Conservation (phyloP, 805 yeast species). For the Ogataea wickerhamii region DNA sequence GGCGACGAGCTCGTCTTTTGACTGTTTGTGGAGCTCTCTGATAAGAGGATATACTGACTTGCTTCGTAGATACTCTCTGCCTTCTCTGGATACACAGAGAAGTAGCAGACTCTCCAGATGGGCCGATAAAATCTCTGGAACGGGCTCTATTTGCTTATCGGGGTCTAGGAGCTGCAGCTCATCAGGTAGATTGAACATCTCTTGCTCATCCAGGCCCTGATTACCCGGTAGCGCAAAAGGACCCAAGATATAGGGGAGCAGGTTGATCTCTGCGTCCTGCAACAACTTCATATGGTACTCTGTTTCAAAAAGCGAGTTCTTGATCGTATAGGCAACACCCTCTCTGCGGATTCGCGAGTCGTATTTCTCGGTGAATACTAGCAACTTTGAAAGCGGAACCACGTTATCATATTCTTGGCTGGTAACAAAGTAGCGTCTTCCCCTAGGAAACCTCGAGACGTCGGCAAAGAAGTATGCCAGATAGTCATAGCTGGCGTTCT, state of each 20-base stretch:
- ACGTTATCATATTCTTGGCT: conserved; percentile 70
- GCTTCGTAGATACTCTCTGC: conserved; percentile 74
- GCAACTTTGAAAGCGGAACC: conserved; percentile 74
- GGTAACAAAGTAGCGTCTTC: conserved; percentile 75
- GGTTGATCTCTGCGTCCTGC: conserved; percentile 58
- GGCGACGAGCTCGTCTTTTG: conserved; percentile 39
- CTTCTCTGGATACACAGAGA: conserved; percentile 68
- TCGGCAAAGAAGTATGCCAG: conserved; percentile 88
- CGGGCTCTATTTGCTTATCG: conserved; percentile 75
- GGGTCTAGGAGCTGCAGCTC: conserved; percentile 76
- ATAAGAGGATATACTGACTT: conserved; percentile 82
- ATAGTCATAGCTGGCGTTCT: conserved; percentile 74
- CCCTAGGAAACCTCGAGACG: conserved; percentile 67
- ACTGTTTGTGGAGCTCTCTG: conserved; percentile 75
- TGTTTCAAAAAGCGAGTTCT: conserved; percentile 81
- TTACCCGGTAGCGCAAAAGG: conserved; percentile 70
- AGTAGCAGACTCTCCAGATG: conserved; percentile 79
- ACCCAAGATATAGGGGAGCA: conserved; percentile 75
- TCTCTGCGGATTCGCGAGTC: conserved; percentile 79
- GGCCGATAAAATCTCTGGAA: conserved; percentile 56
- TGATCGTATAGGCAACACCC: conserved; percentile 90
- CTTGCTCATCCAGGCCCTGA: conserved; percentile 69
- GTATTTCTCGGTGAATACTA: conserved; percentile 79
- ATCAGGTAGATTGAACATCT: conserved; percentile 82
- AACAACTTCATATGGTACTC: conserved; percentile 60